phyloP scores from a whole-genome alignment of 2,329 filamentous ascomycete genomes.

The Aspergillus sp. region DNA sequence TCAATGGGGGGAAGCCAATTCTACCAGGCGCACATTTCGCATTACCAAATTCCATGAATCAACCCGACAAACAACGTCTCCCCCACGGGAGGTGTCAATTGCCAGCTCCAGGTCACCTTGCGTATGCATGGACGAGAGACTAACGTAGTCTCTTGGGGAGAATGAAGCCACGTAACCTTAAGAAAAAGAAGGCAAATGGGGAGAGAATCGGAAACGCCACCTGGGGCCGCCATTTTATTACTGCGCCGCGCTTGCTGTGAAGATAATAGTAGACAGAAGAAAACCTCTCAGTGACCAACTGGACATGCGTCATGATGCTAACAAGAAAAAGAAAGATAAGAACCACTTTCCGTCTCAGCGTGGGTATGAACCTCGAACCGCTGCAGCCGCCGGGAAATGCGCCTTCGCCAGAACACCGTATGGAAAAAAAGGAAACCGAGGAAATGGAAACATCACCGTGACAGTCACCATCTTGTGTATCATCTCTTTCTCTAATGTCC shows the following conservation, averaged over 20 bases:
- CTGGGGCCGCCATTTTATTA: background rate
- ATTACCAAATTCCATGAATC: constrained; percentile 1
- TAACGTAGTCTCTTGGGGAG: no score
- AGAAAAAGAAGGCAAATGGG: background rate
- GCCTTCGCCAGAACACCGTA: constrained; percentile 4
- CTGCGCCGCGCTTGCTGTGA: background rate
- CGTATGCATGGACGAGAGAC: background rate
- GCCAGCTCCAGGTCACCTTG: background rate
- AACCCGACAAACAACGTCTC: background rate
- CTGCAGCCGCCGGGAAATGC: background rate
- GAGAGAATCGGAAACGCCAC: background rate
- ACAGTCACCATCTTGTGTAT: no score
- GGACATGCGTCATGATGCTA: background rate
- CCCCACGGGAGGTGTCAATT: background rate
- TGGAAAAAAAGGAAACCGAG: constrained; percentile 12
- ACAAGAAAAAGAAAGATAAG: background rate
- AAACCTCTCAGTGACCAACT: background rate
- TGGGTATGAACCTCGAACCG: background rate
- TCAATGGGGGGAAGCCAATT: no score
- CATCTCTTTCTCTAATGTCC: no score
- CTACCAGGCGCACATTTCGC: background rate
- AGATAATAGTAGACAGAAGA: background rate
- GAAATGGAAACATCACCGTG: background rate
- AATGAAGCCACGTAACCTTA: background rate
- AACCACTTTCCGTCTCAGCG: background rate